Evolutionary conservation across 495 filamentous ascomycete genomes (phyloP).

Genomic region (Aspergillus indologenus): DNA sequence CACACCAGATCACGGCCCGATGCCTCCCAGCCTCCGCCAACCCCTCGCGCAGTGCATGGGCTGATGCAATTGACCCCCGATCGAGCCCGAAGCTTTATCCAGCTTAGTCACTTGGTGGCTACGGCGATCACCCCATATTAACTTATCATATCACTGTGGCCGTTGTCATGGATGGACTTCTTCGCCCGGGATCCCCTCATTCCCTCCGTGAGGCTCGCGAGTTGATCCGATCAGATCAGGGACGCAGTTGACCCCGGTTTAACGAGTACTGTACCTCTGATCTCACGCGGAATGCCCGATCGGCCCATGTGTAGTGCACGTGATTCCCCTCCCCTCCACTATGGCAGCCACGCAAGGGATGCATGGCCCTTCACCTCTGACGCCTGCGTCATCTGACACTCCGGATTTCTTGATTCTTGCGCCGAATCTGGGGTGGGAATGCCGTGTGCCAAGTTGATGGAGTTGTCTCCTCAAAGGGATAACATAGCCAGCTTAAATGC

Average conservation of each 20-base stretch:
- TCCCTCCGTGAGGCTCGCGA: not conserved
- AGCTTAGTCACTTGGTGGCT: not conserved
- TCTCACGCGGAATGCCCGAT: not conserved
- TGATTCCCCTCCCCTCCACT: not conserved
- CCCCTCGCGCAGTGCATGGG: not conserved
- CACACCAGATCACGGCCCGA: not conserved
- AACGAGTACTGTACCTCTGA: no score
- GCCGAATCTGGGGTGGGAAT: not conserved
- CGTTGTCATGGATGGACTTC: not conserved
- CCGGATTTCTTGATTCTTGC: not conserved
- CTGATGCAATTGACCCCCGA: not conserved
- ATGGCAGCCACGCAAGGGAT: not conserved
- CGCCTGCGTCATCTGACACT: not conserved
- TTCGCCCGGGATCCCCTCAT: not conserved
- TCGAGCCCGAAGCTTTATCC: not conserved
- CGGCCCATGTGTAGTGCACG: not conserved
- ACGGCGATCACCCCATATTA: not conserved
- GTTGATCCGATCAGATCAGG: not conserved
- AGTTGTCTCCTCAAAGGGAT: not conserved
- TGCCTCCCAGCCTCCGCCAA: not conserved
- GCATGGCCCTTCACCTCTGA: not conserved
- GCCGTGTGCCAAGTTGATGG: not conserved
- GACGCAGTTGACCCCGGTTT: not conserved
- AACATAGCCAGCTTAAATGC: not conserved
- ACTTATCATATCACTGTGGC: not conserved